Evolutionary conservation across 2,329 filamentous ascomycete species (phyloP), one percentile per base, ranked within the genome.

Genomic region (Fusarium guadeloupense): DNA sequence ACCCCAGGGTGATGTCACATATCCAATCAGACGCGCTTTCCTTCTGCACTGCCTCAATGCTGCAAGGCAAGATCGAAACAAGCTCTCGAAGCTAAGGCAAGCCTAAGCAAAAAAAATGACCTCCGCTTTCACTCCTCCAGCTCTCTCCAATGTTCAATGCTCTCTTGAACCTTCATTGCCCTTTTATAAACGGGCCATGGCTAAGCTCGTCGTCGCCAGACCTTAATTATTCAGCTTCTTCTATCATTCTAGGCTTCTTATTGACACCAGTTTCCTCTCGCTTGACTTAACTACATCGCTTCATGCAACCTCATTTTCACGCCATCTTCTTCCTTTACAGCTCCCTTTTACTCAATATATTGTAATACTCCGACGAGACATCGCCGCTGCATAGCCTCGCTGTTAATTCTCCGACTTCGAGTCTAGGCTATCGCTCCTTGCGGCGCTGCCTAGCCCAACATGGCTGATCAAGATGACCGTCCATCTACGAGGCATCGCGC

Each of bases 401-500:
- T 48, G 38, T 37, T 25, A 53, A 54, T 45, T 42, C 44, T 48
- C 25, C 25, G 21, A 25, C 39, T 37, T 35, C 39, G 41, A 62
- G 42, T 44, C 49, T 52, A 54, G 51, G 40, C 42, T 52, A 44
- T 53, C 55, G 33, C 50, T 39, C 45, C 60, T 47, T 21, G 44
- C 46, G 53, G 51, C 51, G 56, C 53, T 49, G 41, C 49, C 58
- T 50, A 49, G 25, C 34, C 51, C 52, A 58, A 35, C 21, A 70
- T 70, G 68, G 45, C 68, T 40, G 64, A 68, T 39, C 48, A 62
- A 23, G 58, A 67, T 53, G 64, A 66, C 21, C 56, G 50, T 45
- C 67, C 58, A 58, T 67, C 68, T n/a, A 59, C 61, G 53, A 62
- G 68, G 66, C 66, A 64, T 44, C 55, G 68, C 54, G 68, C 68